Evolutionary conservation across 768 basidiomycete species (phyloP), one percentile per base, ranked within the genome.

Genomic region (Trametes gibbosa): DNA sequence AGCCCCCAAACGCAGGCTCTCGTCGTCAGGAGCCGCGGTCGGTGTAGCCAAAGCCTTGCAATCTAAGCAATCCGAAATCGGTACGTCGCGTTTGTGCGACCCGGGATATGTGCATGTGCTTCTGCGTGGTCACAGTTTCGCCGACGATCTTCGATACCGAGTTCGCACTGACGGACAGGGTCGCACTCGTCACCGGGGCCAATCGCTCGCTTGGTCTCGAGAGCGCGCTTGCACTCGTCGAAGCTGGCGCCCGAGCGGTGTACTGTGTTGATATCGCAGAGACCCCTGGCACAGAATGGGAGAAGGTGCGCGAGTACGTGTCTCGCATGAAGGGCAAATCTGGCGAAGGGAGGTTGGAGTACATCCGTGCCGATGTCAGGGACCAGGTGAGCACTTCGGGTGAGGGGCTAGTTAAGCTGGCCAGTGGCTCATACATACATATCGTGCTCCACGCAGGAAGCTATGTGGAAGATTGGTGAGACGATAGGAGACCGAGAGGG

Each of bases 191-290:
- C 12, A 69, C 73, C 5, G 76, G 76, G 2, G 77, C 58, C 0
- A 71, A 73, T 50, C 70, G 74, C n/a, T 75, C 89, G 0, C 79
- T 92, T 14, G 91, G 90, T 1, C 81, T 93, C 9, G 90, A 92
- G 73, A 85, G 87, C 83, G 87, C 88, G 24, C 73, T 91, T 47
- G 83, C 84, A 1, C 73, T 91, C 29, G 81, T 81, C 34, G 90
- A 92, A 73, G 85, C 82, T 9, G 89, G 90, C n/a, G 86, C 85
- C 4, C 65, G 68, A 24, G 83, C 77, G 0, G 77, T 89, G 7
- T 89, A 90, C 68, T 88, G 86, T 65, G 70, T 88, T 9, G 88
- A 90, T 68, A 73, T 89, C 3, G 79, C 84, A 0, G 53, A 68
- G 34, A 68, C 69, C 24, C 83, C 88, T 0, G 82, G 82, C 0